Evolutionary conservation across 345 rosid genomes (phyloP), one percentile per base, ranked within the genome.

Genomic region (Eucalyptus curtisii): DNA sequence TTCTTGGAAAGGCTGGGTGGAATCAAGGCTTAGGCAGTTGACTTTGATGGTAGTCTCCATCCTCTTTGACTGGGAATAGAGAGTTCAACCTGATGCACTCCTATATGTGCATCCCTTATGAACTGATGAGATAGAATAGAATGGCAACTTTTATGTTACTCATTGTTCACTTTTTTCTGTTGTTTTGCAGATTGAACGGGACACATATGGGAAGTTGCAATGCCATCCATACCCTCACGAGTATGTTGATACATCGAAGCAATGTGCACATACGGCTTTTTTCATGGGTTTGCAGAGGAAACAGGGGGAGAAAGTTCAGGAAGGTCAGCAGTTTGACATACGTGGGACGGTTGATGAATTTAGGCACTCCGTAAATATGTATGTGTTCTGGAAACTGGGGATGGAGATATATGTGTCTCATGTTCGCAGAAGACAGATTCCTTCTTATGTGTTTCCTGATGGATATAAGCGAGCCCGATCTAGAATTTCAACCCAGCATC

Each of bases 1-100:
- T 40, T 88, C 94, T 52, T 95, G 96, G 97, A 95, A 93, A 92
- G 96, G 97, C 87, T 95, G 97, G 96, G 97, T 95, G 59, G 96
- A 95, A 92, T 95, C 97, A 24, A 93, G 96, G 79, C 88, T 95
- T 13, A 93, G 97, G 90, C 97, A 94, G 90, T 91, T 95, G 85
- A 95, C 94, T 89, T 88, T 94, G 87, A 94, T 91, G 96, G 97
- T 95, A 93, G 66, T 88, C 85, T 86, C 57, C 90, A 48, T 89
- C 88, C 82, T 25, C 64, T 59, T 90, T 87, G 76, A 76, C 48
- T 10, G 48, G 61, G 27, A 30, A 33, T 57, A 44, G 44, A 42
- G 37, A 14, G 79, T 48, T 27, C 14, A n/a, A 64, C 44, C 19
- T 31, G 37, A n/a, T 76, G 82, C 47, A 76, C 30, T 40, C 82